Percentiles rank a stretch among this genome's conserved stretches.
Evolutionary conservation across 2,329 filamentous ascomycete species (phyloP).

Genomic region (Diplodia scrobiculata): DNA sequence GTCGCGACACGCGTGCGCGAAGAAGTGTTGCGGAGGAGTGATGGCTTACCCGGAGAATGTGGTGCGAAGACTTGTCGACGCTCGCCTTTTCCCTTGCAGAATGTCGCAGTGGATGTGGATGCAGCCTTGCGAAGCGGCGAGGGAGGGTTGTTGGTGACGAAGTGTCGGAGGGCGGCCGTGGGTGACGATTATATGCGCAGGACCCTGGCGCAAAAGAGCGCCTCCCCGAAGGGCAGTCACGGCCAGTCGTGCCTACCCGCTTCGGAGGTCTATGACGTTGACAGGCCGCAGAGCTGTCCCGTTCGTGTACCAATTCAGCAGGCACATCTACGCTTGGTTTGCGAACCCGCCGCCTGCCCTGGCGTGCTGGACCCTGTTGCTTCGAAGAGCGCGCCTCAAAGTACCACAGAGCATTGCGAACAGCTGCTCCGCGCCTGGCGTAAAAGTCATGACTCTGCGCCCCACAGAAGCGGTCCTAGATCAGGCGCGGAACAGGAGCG

Average conservation of each 20-base stretch:
- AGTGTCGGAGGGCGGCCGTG: not conserved
- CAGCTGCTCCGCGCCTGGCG: no score
- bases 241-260: not conserved
- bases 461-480: not conserved
- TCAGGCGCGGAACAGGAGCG: not conserved
- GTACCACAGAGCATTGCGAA: not conserved
- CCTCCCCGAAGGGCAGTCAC: slow-evolving; percentile 1
- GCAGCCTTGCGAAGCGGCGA: not conserved
- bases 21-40: not conserved
- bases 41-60: not conserved
- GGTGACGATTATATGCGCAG: not conserved
- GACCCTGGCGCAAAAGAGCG: not conserved
- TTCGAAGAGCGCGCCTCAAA: not conserved
- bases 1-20: not conserved
- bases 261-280: not conserved
- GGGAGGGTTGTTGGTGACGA: not conserved
- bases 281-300: not conserved
- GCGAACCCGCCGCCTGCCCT: not conserved
- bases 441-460: not conserved
- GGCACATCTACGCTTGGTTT: not conserved
- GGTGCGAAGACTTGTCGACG: not conserved
- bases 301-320: not conserved
- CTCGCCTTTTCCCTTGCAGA: not conserved
- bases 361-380: not conserved
- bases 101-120: not conserved